Conservation (phyloP, 371 early-diverging fungal species). For the Mucor piriformis region DNA sequence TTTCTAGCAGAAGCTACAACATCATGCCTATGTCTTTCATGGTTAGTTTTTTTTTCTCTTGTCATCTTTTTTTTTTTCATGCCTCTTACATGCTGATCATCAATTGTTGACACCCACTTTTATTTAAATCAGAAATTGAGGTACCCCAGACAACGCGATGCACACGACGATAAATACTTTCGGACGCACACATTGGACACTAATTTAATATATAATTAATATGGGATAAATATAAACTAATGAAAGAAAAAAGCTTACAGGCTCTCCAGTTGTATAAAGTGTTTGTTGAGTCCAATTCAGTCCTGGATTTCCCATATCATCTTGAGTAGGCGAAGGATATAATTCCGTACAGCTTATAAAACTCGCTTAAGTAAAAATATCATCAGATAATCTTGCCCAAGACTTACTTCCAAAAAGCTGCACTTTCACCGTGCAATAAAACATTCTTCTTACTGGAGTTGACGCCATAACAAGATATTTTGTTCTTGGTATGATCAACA, state of each 20-base stretch:
- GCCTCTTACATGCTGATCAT: conserved; percentile 28
- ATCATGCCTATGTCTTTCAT: conserved; percentile 20
- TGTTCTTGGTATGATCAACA: conserved; percentile 37
- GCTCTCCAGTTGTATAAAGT: conserved; percentile 42
- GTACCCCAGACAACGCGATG: conserved; percentile 40
- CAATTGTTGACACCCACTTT: conserved; percentile 31
- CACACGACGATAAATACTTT: conserved; percentile 35
- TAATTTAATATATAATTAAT: too few species aligned
- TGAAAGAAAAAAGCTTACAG: conserved; percentile 20
- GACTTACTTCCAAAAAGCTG: conserved; percentile 43
- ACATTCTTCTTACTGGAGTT: conserved; percentile 35
- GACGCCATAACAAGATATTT: conserved; percentile 42
- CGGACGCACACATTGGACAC: conserved; percentile 43
- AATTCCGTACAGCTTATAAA: conserved; percentile 3
- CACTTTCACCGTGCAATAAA: conserved; percentile 41
- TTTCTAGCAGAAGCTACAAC: conserved; percentile 27
- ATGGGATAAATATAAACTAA: too few species aligned
- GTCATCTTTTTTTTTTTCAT: background rate
- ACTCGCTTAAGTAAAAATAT: background rate
- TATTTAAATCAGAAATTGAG: conserved; percentile 32
- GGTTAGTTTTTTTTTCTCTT: too few species aligned
- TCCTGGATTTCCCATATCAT: conserved; percentile 34
- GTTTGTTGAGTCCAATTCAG: conserved; percentile 37
- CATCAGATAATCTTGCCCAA: too few species aligned
- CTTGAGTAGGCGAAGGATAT: conserved; percentile 37